Conservation (phyloP, 2,329 filamentous ascomycete genomes). For the Colletotrichum sp. region DNA sequence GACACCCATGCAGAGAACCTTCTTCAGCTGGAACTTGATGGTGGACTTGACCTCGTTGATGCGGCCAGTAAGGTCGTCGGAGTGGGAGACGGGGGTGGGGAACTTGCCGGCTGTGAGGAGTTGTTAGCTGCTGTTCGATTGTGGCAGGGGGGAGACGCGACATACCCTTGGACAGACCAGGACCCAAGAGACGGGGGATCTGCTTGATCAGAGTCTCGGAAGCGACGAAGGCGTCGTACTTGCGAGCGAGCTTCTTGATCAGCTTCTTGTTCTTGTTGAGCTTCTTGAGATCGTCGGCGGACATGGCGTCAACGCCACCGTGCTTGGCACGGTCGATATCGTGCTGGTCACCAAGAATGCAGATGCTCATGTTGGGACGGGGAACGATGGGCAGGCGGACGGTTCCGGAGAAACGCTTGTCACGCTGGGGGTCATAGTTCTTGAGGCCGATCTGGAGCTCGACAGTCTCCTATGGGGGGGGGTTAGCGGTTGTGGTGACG, state of each 20-base stretch:
- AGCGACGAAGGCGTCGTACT: slow-evolving; percentile 99
- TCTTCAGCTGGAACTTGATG: slow-evolving; percentile 99
- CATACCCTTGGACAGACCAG: slow-evolving; percentile 95
- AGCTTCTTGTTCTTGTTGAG: slow-evolving; percentile 99
- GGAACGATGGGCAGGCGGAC: slow-evolving; percentile 93
- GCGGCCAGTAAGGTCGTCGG: slow-evolving; percentile 91
- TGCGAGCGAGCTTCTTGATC: slow-evolving; percentile 99
- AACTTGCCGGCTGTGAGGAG: slow-evolving; percentile 86
- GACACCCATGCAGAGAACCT: slow-evolving; percentile 99
- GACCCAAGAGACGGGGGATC: slow-evolving; percentile 99
- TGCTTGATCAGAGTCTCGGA: slow-evolving; percentile 99
- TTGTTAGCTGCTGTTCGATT: slow-evolving; percentile 28
- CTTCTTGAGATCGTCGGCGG: slow-evolving; percentile 98
- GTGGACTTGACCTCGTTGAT: slow-evolving; percentile 99
- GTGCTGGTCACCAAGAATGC: slow-evolving; percentile 80
- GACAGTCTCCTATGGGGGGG: slow-evolving; percentile 66
- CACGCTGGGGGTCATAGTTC: slow-evolving; percentile 99
- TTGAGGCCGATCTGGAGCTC: slow-evolving; percentile 92
- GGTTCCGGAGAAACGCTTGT: slow-evolving; percentile 99
- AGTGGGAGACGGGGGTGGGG: slow-evolving; percentile 97
- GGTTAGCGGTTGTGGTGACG: slow-evolving; percentile 49
- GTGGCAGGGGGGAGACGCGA: slow-evolving; percentile 28
- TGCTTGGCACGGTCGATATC: slow-evolving; percentile 99
- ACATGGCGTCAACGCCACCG: slow-evolving; percentile 98
- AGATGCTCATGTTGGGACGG: slow-evolving; percentile 89